Percentiles rank a stretch among this genome's conserved stretches.
phyloP scores from a whole-genome alignment of 768 basidiomycete species.

The Chiua virens region DNA sequence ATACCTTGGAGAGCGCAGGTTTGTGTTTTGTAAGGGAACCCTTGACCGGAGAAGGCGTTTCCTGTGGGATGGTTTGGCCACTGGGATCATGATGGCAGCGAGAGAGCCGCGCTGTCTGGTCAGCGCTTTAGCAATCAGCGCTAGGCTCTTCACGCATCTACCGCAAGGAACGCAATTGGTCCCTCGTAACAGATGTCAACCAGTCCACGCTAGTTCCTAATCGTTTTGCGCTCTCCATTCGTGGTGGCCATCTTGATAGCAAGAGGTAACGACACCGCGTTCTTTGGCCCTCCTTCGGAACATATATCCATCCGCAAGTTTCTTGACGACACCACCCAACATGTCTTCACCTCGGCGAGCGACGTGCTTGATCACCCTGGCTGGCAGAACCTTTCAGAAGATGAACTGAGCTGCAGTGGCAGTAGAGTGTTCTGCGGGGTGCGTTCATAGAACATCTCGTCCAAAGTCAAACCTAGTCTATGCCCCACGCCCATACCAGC shows the following conservation, averaged over 20 bases:
- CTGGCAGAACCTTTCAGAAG: conserved; percentile 27
- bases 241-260: conserved; percentile 4
- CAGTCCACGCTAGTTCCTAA: conserved; percentile 47
- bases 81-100: conserved; percentile 40
- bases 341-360: conserved; percentile 6
- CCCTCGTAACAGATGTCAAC: conserved; percentile 77
- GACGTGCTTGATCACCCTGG: conserved; percentile 13
- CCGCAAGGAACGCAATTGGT: conserved; percentile 60
- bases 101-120: conserved; percentile 70
- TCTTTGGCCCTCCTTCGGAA: conserved; percentile 67
- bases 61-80: conserved; percentile 17
- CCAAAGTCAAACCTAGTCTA: not conserved
- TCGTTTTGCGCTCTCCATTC: conserved; percentile 44
- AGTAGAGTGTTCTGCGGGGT: conserved; percentile 44
- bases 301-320: conserved; percentile 49
- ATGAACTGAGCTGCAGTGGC: conserved; percentile 32
- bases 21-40: conserved; percentile 51
- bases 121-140: no score
- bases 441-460: not conserved
- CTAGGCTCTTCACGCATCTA: conserved; percentile 72
- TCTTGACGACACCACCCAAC: conserved; percentile 32
- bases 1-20: conserved; percentile 38
- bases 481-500: conserved; percentile 36
- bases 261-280: conserved; percentile 28
- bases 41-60: conserved; percentile 35